Evolutionary conservation across 495 filamentous ascomycete species (phyloP).

Genomic region (Daldinia caldariorum): DNA sequence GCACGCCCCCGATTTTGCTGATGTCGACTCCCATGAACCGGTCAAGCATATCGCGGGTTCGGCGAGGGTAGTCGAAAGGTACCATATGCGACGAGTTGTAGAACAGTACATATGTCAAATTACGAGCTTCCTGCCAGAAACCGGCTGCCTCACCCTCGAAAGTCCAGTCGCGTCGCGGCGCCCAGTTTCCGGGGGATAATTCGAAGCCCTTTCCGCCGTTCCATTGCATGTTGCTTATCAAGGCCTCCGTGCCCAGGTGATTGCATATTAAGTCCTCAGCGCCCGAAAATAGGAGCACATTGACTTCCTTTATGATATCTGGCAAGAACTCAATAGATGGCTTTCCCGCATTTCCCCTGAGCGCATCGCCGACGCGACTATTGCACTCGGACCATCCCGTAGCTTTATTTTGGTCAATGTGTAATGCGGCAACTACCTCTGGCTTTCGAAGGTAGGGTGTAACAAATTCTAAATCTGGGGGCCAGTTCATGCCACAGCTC

Average conservation of each 20-base stretch:
- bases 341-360: conserved; percentile 71
- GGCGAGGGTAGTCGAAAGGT: conserved; percentile 88
- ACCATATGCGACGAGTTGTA: conserved; percentile 98
- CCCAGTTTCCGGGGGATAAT: conserved; percentile 86
- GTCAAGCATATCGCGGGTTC: conserved; percentile 95
- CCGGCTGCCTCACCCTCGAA: conserved; percentile 92
- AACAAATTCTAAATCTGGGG: conserved; percentile 78
- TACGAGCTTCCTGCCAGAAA: conserved; percentile 92
- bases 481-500: conserved; percentile 96
- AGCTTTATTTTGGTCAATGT: conserved; percentile 82
- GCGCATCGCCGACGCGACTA: conserved; percentile 74
- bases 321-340: conserved; percentile 82
- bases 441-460: conserved; percentile 83
- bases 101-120: conserved; percentile 94
- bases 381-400: conserved; percentile 93
- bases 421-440: conserved; percentile 83
- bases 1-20: conserved; percentile 83
- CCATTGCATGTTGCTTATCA: conserved; percentile 94
- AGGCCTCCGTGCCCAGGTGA: conserved; percentile 89
- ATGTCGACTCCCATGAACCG: conserved; percentile 96
- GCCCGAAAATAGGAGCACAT: conserved; percentile 88
- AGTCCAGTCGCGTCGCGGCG: conserved; percentile 89
- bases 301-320: conserved; percentile 75
- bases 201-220: conserved; percentile 92
- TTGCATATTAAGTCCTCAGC: conserved; percentile 97